These are phyloP conservation scores for Westerdykella sp. DNA, from an alignment of 2,329 filamentous ascomycete species.

Conservation along the genomic window DNA sequence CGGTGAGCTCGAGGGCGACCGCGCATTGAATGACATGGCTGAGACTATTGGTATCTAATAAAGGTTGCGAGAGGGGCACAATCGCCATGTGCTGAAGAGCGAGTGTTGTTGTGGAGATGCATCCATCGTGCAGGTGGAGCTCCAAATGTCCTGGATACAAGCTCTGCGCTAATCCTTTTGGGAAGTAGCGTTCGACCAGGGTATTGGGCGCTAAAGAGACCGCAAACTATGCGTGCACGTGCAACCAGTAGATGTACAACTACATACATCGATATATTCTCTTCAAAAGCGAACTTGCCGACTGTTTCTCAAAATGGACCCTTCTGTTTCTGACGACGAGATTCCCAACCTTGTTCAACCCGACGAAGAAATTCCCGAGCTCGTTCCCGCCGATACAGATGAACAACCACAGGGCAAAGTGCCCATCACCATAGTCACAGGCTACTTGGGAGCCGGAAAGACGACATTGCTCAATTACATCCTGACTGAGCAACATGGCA, in stretches of 20 bases:
- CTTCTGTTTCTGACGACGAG: conserved; percentile 23
- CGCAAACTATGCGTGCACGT: no score
- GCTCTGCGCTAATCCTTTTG: no score
- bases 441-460: conserved; percentile 92
- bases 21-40: conserved; percentile 32
- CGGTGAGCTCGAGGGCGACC: conserved; percentile 66
- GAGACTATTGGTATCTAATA: not conserved
- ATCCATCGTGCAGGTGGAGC: not conserved
- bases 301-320: no score
- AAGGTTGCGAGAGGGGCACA: not conserved
- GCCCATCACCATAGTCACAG: conserved; percentile 79
- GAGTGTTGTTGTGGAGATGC: not conserved
- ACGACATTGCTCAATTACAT: conserved; percentile 96
- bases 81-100: not conserved
- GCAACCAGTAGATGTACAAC: no score
- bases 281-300: no score
- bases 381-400: conserved; percentile 37
- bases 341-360: conserved; percentile 12
- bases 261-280: no score
- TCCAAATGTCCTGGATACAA: no score
- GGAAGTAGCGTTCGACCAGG: no score
- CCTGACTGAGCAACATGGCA: conserved; percentile 87
- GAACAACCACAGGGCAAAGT: conserved; percentile 57
- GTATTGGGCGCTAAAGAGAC: no score
- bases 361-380: conserved; percentile 14